phyloP scores from a whole-genome alignment of 2,329 filamentous ascomycete genomes.

The Lasiodiplodia sp. region DNA sequence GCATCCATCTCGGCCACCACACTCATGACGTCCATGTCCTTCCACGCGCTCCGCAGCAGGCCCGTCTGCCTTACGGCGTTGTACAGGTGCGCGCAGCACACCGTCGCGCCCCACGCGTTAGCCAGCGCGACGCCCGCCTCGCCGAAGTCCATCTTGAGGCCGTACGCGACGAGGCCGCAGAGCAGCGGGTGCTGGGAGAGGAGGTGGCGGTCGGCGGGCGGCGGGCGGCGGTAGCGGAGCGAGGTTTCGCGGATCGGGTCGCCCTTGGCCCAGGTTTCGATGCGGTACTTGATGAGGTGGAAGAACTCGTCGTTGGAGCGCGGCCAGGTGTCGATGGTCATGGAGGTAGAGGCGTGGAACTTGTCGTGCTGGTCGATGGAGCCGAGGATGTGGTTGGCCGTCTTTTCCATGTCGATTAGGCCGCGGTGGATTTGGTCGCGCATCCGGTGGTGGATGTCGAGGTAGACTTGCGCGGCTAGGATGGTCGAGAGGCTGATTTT shows the following conservation, averaged over 20 bases:
- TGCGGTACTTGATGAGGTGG: slow-evolving; percentile 23
- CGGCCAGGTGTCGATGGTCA: slow-evolving; percentile 34
- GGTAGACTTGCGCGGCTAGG: slow-evolving; percentile 44
- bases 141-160: slow-evolving; percentile 43
- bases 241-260: not conserved
- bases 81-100: slow-evolving; percentile 52
- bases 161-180: slow-evolving; percentile 49
- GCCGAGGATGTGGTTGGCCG: slow-evolving; percentile 29
- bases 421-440: slow-evolving; percentile 33
- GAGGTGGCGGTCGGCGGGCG: slow-evolving; percentile 29
- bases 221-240: not conserved
- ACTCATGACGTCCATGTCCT: slow-evolving; percentile 50
- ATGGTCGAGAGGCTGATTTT: slow-evolving; percentile 38
- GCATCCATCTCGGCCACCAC: slow-evolving; percentile 8
- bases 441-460: slow-evolving; percentile 47
- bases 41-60: slow-evolving; percentile 43
- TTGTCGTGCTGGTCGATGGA: slow-evolving; percentile 27
- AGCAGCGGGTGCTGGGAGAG: slow-evolving; percentile 34
- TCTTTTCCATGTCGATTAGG: slow-evolving; percentile 29
- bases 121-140: slow-evolving; percentile 44
- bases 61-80: slow-evolving; percentile 47
- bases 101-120: slow-evolving; percentile 51
- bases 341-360: slow-evolving; percentile 34
- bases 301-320: slow-evolving; percentile 33
- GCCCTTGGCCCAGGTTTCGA: slow-evolving; percentile 31